Conservation (phyloP, 305 asterid species). For the Fraxinus latifolia region DNA sequence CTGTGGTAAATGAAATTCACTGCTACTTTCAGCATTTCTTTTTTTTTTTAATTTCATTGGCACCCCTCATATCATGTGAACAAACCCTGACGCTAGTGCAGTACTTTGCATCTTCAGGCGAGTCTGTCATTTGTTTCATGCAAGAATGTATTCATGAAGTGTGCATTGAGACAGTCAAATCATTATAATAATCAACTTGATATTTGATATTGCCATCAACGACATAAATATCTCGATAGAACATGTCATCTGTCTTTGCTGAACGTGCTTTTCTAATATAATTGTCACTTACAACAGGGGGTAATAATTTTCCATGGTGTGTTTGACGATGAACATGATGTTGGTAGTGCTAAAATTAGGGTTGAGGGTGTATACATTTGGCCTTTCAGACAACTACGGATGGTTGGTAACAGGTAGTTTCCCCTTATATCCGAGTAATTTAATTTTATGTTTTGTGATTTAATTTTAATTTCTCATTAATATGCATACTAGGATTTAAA, state of each 20-base stretch:
- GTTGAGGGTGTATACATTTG: constrained; percentile 98
- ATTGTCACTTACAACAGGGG: constrained; percentile 52
- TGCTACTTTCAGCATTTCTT: neutral
- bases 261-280: constrained; percentile 15
- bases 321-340: constrained; percentile 74
- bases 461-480: neutral
- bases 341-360: constrained; percentile 74
- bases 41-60: neutral
- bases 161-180: neutral
- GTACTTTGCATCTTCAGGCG: neutral
- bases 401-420: constrained; percentile 86
- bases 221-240: neutral
- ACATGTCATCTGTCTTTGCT: neutral
- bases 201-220: constrained; percentile 2
- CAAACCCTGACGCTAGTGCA: constrained; percentile 7
- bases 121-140: neutral
- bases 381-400: constrained; percentile 98
- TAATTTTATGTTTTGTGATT: neutral
- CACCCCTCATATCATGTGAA: neutral
- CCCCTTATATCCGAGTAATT: neutral
- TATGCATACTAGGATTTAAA: constrained; percentile 2
- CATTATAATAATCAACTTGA: constrained; percentile 2
- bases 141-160: neutral
- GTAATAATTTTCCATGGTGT: constrained; percentile 87
- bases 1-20: constrained; percentile 2